A percentile compares a stretch with the other conserved stretches of the same genome.
These are phyloP conservation scores for Phylloboletellus chloephorus DNA, from an alignment of 1,284 basidiomycete species.

Conservation along the genomic window DNA sequence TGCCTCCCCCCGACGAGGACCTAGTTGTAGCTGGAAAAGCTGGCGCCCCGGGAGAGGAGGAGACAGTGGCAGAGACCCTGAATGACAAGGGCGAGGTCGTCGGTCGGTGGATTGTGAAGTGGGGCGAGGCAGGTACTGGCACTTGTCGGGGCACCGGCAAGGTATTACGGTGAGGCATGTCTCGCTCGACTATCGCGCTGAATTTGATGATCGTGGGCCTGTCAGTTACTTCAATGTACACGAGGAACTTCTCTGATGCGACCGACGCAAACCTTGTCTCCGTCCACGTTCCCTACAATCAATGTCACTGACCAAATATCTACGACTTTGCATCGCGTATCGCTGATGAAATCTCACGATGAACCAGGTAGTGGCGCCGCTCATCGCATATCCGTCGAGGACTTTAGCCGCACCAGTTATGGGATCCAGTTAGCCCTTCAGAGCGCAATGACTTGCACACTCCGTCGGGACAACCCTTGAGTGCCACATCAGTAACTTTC, in stretches of 20 bases:
- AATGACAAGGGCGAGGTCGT: conserved; percentile 58
- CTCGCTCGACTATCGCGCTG: background rate
- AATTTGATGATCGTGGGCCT: background rate
- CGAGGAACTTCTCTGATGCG: conserved; percentile 59
- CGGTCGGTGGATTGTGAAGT: conserved; percentile 75
- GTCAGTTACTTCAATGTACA: conserved; percentile 78
- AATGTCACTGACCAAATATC: conserved; percentile 5
- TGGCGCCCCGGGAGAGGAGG: conserved; percentile 49
- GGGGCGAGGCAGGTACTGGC: conserved; percentile 60
- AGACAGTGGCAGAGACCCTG: conserved; percentile 72
- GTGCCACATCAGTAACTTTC: background rate
- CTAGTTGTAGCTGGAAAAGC: conserved; percentile 28
- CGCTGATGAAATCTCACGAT: background rate
- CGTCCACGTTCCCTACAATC: background rate
- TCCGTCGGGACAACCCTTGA: background rate
- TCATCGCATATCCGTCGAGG: background rate
- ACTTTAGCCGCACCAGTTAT: background rate
- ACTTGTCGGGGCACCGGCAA: conserved; percentile 54
- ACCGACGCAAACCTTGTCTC: background rate
- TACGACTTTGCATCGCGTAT: conserved; percentile 4
- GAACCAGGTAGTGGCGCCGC: background rate
- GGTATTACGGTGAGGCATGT: conserved; percentile 51
- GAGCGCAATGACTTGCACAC: conserved; percentile 3
- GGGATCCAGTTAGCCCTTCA: background rate
- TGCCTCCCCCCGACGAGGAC: conserved; percentile 39